Conservation (phyloP, 2,329 filamentous ascomycete species). For the Drechslera avenae region DNA sequence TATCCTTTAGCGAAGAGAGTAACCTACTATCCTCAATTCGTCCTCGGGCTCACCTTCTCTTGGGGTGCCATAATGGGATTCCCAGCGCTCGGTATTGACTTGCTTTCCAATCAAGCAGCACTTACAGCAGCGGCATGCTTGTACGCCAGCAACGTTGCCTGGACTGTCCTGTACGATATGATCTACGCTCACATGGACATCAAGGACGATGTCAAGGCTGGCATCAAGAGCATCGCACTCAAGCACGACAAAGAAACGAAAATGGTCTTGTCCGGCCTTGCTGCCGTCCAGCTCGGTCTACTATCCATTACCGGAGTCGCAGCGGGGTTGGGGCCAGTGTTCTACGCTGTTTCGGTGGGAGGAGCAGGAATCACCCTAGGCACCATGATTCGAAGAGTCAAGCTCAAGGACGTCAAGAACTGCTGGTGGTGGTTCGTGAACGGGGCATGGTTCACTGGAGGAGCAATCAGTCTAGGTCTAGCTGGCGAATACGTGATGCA, state of each 20-base stretch:
- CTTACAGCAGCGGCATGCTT: constrained; percentile 69
- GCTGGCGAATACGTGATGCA: constrained; percentile 58
- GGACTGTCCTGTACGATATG: constrained; percentile 91
- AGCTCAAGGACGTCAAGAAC: constrained; percentile 60
- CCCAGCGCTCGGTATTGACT: constrained; percentile 77
- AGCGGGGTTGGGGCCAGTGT: constrained; percentile 63
- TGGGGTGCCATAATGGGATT: constrained; percentile 91
- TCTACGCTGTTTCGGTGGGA: constrained; percentile 63
- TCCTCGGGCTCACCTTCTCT: constrained; percentile 83
- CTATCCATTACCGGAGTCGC: constrained; percentile 72
- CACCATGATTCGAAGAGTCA: constrained; percentile 65
- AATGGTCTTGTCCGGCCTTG: constrained; percentile 72
- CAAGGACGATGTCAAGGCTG: constrained; percentile 81
- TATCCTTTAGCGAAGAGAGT: constrained; percentile 87
- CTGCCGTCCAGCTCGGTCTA: constrained; percentile 69
- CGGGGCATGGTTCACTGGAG: constrained; percentile 66
- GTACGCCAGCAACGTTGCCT: constrained; percentile 79
- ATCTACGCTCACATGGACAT: constrained; percentile 94
- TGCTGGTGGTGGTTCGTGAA: constrained; percentile 71
- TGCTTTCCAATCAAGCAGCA: constrained; percentile 68
- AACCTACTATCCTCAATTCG: constrained; percentile 84
- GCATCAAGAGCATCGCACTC: constrained; percentile 86
- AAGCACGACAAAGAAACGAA: constrained; percentile 81
- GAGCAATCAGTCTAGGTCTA: constrained; percentile 62
- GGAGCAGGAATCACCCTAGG: constrained; percentile 60